Evolutionary conservation across 768 basidiomycete genomes (phyloP), one percentile per base, ranked within the genome.

Genomic region (Mrakia blollopis): DNA sequence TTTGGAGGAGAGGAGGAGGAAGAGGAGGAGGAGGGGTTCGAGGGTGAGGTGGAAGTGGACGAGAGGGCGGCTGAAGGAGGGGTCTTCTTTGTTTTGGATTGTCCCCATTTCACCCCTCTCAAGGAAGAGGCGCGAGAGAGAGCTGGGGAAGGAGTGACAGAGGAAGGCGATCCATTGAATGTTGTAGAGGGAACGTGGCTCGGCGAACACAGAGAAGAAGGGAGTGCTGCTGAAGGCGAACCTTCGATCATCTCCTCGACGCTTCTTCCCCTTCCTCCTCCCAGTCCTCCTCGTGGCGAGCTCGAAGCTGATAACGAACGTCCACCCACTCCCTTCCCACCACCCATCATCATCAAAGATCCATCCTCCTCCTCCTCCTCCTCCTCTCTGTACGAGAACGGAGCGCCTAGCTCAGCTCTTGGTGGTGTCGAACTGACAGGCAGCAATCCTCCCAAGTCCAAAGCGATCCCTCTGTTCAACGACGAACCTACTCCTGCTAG

Each of bases 21-120:
- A 16, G 52, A 8, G 52, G 7, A 8, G 52, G 52, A 18, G 16
- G 16, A 25, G 52, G 52, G 52, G 52, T 54, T 54, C 52, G 52
- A 54, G 52, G 52, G 52, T n/a, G 11, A 6, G 3, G 47, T 50
- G n/a, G 57, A 57, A 57, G 57, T n/a, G 7, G 54, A 47, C 4
- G 57, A 16, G 16, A 18, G 6, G 5, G 57, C 4, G n/a, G 25
- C n/a, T 62, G 61, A n/a, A 39, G 63, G 63, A 39, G 30, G 32
- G 37, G 63, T 35, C 4, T 39, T n/a, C n/a, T 65, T n/a, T n/a
- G n/a, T n/a, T n/a, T n/a, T n/a, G n/a, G 63, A 23, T 25, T 68
- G 10, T 50, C 47, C 65, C 65, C 65, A 68, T 68, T 68, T n/a
- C 39, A 68, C 37, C 9, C 65, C 65, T 39, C 37, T 68, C 35